Percentiles rank a stretch among this genome's conserved stretches.
phyloP scores from a whole-genome alignment of 202 grass and related monocot genomes.

The Musa balbisiana region DNA sequence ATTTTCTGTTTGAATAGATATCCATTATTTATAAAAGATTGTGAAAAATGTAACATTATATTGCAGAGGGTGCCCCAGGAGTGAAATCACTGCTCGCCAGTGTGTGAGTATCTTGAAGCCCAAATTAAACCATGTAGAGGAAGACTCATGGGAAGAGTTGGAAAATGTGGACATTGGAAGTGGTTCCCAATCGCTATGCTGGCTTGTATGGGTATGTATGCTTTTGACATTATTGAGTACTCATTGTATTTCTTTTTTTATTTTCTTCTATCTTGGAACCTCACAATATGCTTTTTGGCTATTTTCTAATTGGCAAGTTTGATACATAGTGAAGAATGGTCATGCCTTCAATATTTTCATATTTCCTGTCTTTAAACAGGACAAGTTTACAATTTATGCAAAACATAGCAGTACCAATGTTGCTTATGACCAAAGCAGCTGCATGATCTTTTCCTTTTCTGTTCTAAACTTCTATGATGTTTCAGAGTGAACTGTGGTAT shows the following conservation, averaged over 20 bases:
- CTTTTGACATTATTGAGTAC: not conserved
- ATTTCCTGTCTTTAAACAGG: not conserved
- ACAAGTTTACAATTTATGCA: not conserved
- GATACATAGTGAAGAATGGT: too few relatives aligned
- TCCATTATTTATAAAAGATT: too few relatives aligned
- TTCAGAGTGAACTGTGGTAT: too few relatives aligned
- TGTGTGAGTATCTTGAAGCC: conserved; percentile 83
- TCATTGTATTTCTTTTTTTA: not conserved
- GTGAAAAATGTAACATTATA: conserved; percentile 31
- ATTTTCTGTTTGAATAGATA: too few relatives aligned
- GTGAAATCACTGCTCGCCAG: conserved; percentile 57
- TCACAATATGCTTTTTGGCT: not conserved
- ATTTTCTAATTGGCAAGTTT: not conserved
- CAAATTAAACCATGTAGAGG: conserved; percentile 71
- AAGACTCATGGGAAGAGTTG: conserved; percentile 94
- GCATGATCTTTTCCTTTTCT: not conserved
- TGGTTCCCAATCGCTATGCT: conserved; percentile 74
- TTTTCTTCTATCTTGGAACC: not conserved
- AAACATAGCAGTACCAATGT: not conserved
- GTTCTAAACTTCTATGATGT: not conserved
- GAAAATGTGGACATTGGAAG: conserved; percentile 56
- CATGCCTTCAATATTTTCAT: not conserved
- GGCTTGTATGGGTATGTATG: conserved; percentile 77
- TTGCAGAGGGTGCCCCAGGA: conserved; percentile 82
- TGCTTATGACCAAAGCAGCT: not conserved